Evolutionary conservation across 1,139 yeast species (phyloP), one percentile per base, ranked within the genome.

Genomic region (Scheffersomyces segobiensis): DNA sequence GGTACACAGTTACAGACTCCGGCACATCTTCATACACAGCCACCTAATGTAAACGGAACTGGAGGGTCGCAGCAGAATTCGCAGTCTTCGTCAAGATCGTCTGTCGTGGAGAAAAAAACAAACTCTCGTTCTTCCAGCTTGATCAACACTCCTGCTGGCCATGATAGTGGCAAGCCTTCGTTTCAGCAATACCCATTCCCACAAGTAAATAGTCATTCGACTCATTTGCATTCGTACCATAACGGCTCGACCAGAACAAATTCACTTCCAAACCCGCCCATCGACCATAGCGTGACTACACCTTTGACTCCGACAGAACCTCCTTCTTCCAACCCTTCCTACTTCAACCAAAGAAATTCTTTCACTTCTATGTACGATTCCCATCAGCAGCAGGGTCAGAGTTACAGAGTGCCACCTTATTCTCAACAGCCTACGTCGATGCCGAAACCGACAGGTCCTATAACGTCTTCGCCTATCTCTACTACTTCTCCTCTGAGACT

Each of bases 351-450:
- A 50, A 59, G 65, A 24, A 63, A 63, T 51, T 61, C 64, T n/a
- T 63, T 69, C 55, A 65, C 72, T 18, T 63, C 70, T 19, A 57
- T 68, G 56, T 65, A 65, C 56, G 69, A 68, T 49, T 59, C 59
- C 55, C 24, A 26, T 24, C 46, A 56, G 26, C 32, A 24, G 6
- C 32, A 22, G 39, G 24, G 50, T 10, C 24, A 48, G n/a, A 48
- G 12, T 20, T 48, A 48, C 50, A 18, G 24, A 21, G 50, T 48
- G 21, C 50, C 50, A 3, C 50, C 50, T 12, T 48, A 48, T 48
- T 48, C 50, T 19, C 56, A 42, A 14, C 18, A 51, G 58, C 55
- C 63, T 53, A 18, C 55, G 14, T 49, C 58, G 19, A 52, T 59
- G 19, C 58, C 56, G 26, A 17, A 22, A 22, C 19, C 14, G 22